Conservation (phyloP, 2,329 filamentous ascomycete species). For the Xylariomycetidae sp. region DNA sequence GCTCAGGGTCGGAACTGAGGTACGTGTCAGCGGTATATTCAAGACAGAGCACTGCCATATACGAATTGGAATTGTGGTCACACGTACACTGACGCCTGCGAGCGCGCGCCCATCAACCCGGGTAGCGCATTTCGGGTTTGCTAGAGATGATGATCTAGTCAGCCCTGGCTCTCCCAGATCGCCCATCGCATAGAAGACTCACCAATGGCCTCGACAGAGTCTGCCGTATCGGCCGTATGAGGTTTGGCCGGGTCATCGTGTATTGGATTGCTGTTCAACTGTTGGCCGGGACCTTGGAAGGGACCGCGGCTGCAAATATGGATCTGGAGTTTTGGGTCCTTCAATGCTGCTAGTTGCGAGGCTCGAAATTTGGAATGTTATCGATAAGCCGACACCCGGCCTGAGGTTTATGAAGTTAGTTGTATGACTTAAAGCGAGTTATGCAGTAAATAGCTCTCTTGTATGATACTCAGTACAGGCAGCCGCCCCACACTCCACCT, state of each 20-base stretch:
- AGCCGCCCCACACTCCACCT: constrained; percentile 7
- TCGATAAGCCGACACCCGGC: constrained; percentile 18
- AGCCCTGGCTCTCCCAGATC: constrained; percentile 4
- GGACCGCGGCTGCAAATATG: too few species aligned
- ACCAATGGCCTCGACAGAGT: constrained; percentile 24
- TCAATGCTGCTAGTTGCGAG: too few species aligned
- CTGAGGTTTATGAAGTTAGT: neutral
- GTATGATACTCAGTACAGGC: constrained; percentile 2
- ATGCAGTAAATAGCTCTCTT: constrained; percentile 9
- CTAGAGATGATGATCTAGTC: constrained; percentile 18
- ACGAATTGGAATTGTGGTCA: too few species aligned
- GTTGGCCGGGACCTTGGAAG: too few species aligned
- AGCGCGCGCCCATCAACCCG: constrained; percentile 16
- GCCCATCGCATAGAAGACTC: constrained; percentile 3
- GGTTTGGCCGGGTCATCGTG: constrained; percentile 24
- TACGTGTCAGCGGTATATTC: too few species aligned
- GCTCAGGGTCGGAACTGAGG: too few species aligned
- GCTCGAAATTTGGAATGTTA: constrained; percentile 21
- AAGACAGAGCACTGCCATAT: too few species aligned
- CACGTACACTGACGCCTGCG: constrained; percentile 23
- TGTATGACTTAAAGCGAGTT: neutral
- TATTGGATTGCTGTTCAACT: too few species aligned
- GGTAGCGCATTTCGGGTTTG: constrained; percentile 20
- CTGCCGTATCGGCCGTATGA: constrained; percentile 27
- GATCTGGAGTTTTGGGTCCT: too few species aligned